These are phyloP conservation scores for Globisporangium lucens DNA, from an alignment of 352 stramenopile genomes.

Conservation along the genomic window DNA sequence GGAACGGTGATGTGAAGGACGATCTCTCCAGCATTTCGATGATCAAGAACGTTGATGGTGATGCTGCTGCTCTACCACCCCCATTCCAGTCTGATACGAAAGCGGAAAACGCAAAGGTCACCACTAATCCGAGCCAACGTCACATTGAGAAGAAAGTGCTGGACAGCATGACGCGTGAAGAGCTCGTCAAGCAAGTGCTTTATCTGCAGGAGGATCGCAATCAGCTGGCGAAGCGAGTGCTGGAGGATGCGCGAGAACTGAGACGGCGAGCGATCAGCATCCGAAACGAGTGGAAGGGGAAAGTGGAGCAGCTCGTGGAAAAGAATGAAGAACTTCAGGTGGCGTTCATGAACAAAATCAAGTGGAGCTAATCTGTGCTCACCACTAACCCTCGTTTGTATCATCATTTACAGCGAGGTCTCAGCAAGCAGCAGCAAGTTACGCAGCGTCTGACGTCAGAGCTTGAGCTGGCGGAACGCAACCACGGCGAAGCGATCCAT, in stretches of 20 bases:
- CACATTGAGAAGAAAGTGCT: slow-evolving; percentile 22
- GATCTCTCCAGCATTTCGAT: neutral
- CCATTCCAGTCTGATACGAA: neutral
- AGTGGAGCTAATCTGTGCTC: neutral
- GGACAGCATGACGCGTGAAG: slow-evolving; percentile 31
- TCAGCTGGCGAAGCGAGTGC: slow-evolving; percentile 34
- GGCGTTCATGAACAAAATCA: neutral
- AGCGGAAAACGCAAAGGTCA: neutral
- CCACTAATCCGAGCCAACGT: neutral
- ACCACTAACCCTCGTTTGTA: neutral
- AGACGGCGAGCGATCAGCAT: slow-evolving; percentile 34
- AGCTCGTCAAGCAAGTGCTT: slow-evolving; percentile 42
- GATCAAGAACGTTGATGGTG: neutral
- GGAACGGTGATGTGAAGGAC: neutral
- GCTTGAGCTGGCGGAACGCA: slow-evolving; percentile 26
- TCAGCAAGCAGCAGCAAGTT: slow-evolving; percentile 18
- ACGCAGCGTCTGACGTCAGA: slow-evolving; percentile 20
- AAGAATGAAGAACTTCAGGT: slow-evolving; percentile 40
- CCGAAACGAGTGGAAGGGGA: slow-evolving; percentile 42
- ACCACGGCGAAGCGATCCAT: slow-evolving; percentile 27
- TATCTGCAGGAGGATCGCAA: slow-evolving; percentile 39
- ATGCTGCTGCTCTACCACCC: neutral
- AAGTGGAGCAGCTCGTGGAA: slow-evolving; percentile 33
- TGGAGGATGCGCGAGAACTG: slow-evolving; percentile 43
- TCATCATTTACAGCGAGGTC: slow-evolving; percentile 15